A percentile compares a stretch with the other conserved stretches of the same genome.
phyloP scores from a whole-genome alignment of 2,329 filamentous ascomycete genomes.

The Trichophyton equinum region DNA sequence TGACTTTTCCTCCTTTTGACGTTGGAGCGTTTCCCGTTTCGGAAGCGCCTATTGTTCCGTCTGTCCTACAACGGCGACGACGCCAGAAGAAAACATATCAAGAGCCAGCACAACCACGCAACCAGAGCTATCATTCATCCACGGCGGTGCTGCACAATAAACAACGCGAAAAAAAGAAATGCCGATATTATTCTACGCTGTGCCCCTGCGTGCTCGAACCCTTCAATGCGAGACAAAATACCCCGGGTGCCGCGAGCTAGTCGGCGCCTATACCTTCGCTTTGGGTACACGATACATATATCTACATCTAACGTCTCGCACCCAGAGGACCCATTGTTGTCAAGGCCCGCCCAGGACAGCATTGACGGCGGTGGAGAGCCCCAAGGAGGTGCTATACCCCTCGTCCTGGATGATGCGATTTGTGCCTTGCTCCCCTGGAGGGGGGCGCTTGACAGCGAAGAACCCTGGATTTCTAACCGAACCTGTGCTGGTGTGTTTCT shows the following conservation, averaged over 20 bases:
- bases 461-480: background rate
- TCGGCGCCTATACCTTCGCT: background rate
- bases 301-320: background rate
- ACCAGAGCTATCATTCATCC: background rate
- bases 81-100: background rate
- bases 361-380: background rate
- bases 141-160: background rate
- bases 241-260: background rate
- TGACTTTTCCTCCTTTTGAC: background rate
- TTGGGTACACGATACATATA: background rate
- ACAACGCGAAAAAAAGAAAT: background rate
- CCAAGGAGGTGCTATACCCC: background rate
- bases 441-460: background rate
- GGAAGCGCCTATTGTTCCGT: constrained; percentile 3
- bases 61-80: background rate
- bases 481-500: background rate
- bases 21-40: background rate
- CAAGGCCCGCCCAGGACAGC: background rate
- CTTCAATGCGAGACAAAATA: background rate
- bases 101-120: background rate
- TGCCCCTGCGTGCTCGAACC: background rate
- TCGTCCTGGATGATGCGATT: background rate
- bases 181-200: background rate
- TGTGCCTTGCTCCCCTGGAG: background rate
- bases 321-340: background rate